phyloP scores from a whole-genome alignment of 331 rosid species.

The Telfairia occidentalis region DNA sequence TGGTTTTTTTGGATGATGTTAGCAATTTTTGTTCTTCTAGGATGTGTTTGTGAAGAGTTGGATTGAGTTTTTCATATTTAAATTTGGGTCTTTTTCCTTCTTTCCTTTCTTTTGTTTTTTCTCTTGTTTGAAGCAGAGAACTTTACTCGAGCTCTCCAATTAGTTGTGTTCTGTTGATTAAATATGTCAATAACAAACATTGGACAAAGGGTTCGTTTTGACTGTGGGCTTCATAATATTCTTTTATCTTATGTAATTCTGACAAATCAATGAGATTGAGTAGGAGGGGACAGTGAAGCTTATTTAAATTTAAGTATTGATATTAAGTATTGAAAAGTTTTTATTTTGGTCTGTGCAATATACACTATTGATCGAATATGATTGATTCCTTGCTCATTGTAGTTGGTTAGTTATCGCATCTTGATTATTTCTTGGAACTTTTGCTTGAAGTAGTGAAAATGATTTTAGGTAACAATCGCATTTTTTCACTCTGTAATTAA shows the following conservation, averaged over 20 bases:
- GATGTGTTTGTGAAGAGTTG: neutral
- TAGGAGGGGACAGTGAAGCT: neutral
- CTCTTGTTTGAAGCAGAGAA: neutral
- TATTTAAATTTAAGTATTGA: neutral
- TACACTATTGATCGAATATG: neutral
- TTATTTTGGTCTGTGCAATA: too few relatives aligned
- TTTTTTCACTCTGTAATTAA: neutral
- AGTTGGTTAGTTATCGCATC: neutral
- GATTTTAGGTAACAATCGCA: neutral
- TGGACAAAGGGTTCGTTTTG: neutral
- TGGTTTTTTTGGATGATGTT: neutral
- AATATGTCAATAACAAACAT: neutral
- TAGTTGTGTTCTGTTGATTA: neutral
- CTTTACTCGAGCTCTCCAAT: neutral
- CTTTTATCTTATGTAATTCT: neutral
- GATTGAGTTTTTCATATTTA: neutral
- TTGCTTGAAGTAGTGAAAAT: neutral
- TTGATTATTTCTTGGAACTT: neutral
- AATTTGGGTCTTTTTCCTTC: neutral
- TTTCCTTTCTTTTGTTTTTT: neutral
- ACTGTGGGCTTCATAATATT: neutral
- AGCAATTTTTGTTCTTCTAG: neutral
- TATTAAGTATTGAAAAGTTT: neutral
- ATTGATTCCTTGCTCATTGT: neutral
- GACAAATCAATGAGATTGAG: neutral